Evolutionary conservation across 176 grass and related monocot species (phyloP), one percentile per base, ranked within the genome.

Genomic region (Oryza officinalis): DNA sequence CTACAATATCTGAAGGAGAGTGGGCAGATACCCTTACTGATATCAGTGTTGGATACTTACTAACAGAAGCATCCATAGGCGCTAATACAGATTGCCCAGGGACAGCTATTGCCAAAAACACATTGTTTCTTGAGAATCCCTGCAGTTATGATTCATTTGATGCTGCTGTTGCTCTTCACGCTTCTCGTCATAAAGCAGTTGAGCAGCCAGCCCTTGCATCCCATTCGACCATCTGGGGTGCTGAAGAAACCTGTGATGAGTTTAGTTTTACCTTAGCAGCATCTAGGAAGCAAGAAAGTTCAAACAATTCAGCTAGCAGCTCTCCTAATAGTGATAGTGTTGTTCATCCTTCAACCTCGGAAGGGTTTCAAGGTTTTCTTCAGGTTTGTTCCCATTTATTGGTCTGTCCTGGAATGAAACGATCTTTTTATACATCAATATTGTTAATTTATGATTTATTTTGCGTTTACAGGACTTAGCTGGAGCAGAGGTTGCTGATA

Each of bases 21-120:
- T 99, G 97, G 93, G 91, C 93, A 85, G 97, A 96, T 85, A 94
- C 91, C 74, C 91, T 99, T 77, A 95, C 91, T 47, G 87, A 98
- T 83, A 89, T 96, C 43, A 99, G 91, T 83, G 86, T 99, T 71
- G 97, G 91, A 43, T 92, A 91, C 80, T 94, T 99, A 78, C 63
- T 99, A 18, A 89, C 88, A 64, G 97, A 99, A 87, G 97, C 91
- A 89, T 99, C 91, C 27, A 89, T 87, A 64, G 88, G 66, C 32
- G 81, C 83, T 66, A 86, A 94, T 83, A 83, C 57, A 11, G 87
- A 90, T 79, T 90, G 78, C 73, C 63, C 64, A 71, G 80, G 67
- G 81, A 77, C 87, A 37, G 81, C 92, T 88, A 31, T 68, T 79
- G 83, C 25, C 13, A 79, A 81, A 87, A 86, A 65, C 57, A 28